Conservation (phyloP, 2,329 filamentous ascomycete species). For the Fusarium nanum region DNA sequence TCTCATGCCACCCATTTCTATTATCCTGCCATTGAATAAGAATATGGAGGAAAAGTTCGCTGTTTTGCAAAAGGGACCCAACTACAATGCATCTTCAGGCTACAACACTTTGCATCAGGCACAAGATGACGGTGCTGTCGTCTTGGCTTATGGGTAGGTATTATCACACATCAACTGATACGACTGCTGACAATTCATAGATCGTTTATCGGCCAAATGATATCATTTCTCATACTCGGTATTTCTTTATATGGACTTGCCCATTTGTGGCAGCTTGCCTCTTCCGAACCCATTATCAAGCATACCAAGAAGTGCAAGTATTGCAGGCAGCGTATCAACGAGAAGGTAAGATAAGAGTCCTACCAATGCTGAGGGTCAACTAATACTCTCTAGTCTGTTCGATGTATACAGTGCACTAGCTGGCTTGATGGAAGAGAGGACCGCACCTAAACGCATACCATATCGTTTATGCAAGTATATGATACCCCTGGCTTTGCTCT, state of each 20-base stretch:
- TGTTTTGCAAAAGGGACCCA: constrained; percentile 68
- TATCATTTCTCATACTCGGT: constrained; percentile 75
- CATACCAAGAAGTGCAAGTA: constrained; percentile 75
- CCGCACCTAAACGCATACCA: background rate
- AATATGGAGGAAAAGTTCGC: constrained; percentile 82
- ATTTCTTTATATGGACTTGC: constrained; percentile 74
- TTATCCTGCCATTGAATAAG: constrained; percentile 75
- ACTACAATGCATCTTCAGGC: constrained; percentile 62
- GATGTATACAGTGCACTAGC: constrained; percentile 63
- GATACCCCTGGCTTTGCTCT: constrained; percentile 15
- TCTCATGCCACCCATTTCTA: constrained; percentile 74
- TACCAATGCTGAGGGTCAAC: background rate
- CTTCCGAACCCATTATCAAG: constrained; percentile 77
- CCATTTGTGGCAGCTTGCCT: constrained; percentile 69
- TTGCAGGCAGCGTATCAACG: constrained; percentile 71
- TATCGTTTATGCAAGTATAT: constrained; percentile 1
- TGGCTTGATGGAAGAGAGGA: constrained; percentile 65
- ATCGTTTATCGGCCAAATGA: constrained; percentile 70
- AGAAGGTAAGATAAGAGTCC: constrained; percentile 61
- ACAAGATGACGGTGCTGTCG: constrained; percentile 75
- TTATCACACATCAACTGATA: fast-evolving
- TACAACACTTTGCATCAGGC: constrained; percentile 80
- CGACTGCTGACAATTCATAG: constrained; percentile 48
- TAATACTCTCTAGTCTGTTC: constrained; percentile 51
- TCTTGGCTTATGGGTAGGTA: constrained; percentile 75